A percentile compares a stretch with the other conserved stretches of the same genome.
Conservation (phyloP, 148 eudicot genomes). For the Tetragonia tetragonoides region DNA sequence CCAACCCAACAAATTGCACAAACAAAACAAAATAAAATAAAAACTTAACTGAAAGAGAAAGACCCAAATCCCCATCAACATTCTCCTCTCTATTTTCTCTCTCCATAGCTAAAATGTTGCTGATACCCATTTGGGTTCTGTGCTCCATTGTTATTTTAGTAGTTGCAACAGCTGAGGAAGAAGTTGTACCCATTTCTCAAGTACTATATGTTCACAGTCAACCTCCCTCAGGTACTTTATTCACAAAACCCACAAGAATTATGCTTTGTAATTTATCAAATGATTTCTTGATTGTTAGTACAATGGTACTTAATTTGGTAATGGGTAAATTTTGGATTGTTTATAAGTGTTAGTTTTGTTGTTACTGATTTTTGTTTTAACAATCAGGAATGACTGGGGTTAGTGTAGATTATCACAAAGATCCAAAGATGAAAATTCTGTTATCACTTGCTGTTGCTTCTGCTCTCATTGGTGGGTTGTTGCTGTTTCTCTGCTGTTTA, state of each 20-base stretch:
- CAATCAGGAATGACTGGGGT: constrained; percentile 29
- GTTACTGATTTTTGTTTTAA: background rate
- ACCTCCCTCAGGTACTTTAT: constrained; percentile 30
- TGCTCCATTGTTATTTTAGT: constrained; percentile 14
- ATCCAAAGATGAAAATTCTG: constrained; percentile 21
- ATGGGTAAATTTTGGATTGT: background rate
- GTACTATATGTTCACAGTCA: constrained; percentile 16
- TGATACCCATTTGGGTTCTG: constrained; percentile 21
- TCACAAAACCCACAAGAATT: background rate
- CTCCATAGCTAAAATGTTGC: background rate
- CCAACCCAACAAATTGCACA: background rate
- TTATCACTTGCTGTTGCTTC: constrained; percentile 27
- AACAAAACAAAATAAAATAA: too few relatives aligned
- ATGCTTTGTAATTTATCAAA: background rate
- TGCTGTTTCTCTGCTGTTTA: constrained; percentile 28
- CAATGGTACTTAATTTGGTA: too few relatives aligned
- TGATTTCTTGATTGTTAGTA: too few relatives aligned
- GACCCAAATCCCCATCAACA: constrained; percentile 26
- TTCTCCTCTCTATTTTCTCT: constrained; percentile 3
- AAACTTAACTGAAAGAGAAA: background rate
- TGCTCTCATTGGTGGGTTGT: constrained; percentile 14
- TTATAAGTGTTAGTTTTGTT: background rate
- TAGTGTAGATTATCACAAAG: constrained; percentile 23
- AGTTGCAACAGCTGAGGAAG: constrained; percentile 11
- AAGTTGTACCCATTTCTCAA: constrained; percentile 24